Conservation (phyloP, 306 rosid genomes). For the Acmispon strigosus region DNA sequence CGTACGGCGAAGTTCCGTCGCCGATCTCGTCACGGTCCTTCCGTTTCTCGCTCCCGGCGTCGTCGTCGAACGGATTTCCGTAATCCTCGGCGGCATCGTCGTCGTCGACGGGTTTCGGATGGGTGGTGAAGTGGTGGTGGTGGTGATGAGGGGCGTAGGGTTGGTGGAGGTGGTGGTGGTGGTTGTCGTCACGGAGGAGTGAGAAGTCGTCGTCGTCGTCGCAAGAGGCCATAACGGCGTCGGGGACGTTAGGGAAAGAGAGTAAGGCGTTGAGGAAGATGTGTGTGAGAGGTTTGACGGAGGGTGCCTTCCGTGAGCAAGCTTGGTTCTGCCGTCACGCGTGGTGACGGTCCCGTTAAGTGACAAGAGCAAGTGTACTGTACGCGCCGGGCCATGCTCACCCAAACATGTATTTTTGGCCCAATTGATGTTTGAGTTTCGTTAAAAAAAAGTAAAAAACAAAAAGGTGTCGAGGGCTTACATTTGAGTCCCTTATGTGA, state of each 20-base stretch:
- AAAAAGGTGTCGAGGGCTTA: no score
- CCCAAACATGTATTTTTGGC: not conserved
- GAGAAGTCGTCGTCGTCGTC: conserved; percentile 89
- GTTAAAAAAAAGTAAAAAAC: no score
- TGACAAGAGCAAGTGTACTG: conserved; percentile 11
- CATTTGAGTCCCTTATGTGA: no score
- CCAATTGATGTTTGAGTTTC: not conserved
- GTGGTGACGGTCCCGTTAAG: conserved; percentile 85
- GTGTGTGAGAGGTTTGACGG: conserved; percentile 50
- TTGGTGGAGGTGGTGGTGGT: conserved; percentile 49
- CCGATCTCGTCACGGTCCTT: conserved; percentile 70
- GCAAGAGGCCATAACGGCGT: conserved; percentile 70
- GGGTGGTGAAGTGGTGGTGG: conserved; percentile 30
- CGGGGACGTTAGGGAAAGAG: conserved; percentile 60
- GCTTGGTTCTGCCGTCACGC: conserved; percentile 45
- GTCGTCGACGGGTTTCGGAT: conserved; percentile 33
- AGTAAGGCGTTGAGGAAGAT: conserved; percentile 12
- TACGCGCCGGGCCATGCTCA: conserved; percentile 23
- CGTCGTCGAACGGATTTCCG: conserved; percentile 53
- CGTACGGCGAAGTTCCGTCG: conserved; percentile 48
- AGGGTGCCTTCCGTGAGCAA: conserved; percentile 42
- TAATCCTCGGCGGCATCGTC: conserved; percentile 50
- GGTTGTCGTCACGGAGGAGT: conserved; percentile 68
- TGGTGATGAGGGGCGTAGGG: conserved; percentile 56
- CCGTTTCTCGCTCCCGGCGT: conserved; percentile 47